phyloP scores from a whole-genome alignment of 257 asterid species.

The Ligustrum vulgare region DNA sequence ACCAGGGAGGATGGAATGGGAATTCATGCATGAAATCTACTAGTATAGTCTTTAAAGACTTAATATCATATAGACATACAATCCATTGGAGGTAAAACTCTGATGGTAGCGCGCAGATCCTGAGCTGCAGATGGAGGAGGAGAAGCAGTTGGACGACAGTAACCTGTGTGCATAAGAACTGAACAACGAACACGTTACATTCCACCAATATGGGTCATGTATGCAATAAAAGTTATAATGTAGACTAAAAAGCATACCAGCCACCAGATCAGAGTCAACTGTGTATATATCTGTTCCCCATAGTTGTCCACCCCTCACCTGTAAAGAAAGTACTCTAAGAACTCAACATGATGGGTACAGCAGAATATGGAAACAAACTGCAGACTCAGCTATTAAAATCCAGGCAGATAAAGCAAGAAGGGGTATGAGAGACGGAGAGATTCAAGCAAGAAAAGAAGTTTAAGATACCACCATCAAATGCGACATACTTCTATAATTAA shows the following conservation, averaged over 20 bases:
- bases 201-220: not conserved
- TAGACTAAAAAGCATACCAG: conserved; percentile 54
- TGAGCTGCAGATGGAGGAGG: conserved; percentile 85
- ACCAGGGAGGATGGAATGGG: conserved; percentile 1
- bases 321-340: conserved; percentile 34
- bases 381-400: not conserved
- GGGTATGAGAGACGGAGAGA: not conserved
- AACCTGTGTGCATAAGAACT: conserved; percentile 99
- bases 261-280: conserved; percentile 97
- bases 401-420: not conserved
- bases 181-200: conserved; percentile 25
- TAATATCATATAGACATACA: conserved; percentile 48
- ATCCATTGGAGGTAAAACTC: conserved; percentile 92
- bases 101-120: conserved; percentile 83
- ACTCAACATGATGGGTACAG: conserved; percentile 26
- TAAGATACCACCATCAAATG: not conserved
- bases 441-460: conserved; percentile 2
- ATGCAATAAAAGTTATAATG: conserved; percentile 9
- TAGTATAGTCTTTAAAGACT: conserved; percentile 9
- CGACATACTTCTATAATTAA: not conserved
- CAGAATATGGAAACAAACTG: conserved; percentile 14
- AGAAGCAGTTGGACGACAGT: conserved; percentile 90
- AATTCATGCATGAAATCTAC: conserved; percentile 10
- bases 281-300: conserved; percentile 99
- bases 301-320: conserved; percentile 96